Evolutionary conservation across 805 yeast species (phyloP), one percentile per base, ranked within the genome.

Genomic region (Starmerella sirachaensis): DNA sequence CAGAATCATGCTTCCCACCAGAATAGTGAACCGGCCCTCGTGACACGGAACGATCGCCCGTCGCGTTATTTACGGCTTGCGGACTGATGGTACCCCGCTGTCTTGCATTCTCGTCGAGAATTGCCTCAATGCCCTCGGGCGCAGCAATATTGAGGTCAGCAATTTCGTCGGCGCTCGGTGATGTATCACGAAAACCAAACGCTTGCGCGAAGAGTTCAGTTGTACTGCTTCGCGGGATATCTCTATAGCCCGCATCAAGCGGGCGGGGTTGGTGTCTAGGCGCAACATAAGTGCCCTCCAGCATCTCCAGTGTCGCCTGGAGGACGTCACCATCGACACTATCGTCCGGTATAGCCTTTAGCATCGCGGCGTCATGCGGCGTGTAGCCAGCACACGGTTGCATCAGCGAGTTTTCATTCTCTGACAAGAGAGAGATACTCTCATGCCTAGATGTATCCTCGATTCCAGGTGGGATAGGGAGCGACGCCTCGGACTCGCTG

Each of bases 281-380:
- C 18, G 24, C 18, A 20, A 38, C n/a, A 10, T 31, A 40, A 10
- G 65, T 72, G 1, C 94, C 97, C 58, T 82, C 93, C 21, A 88
- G 63, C 58, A 80, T 86, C 59, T 65, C 65, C 48, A 86, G 63
- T 0, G 97, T 85, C 32, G 75, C 72, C 35, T 66, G 69, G 11
- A 85, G 63, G 0, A 94, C 94, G 57, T 83, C 81, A 13, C 68
- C 72, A 20, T 67, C 71, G 29, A 70, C 62, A 0, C 76, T 66
- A 32, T 78, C 85, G 55, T 88, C 95, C 0, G 95, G 88, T 35
- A 86, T 74, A 5, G 80, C 79, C 1, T 93, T 93, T 33, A 85
- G 66, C 51, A 77, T 83, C 29, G 78, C 79, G 31, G 80, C 74
- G 2, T 75, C 78, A 4, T 68, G 70, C n/a, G 65, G 59, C 21